These are phyloP conservation scores for Paramyrothecium sp. DNA, from an alignment of 2,329 filamentous ascomycete species.

Conservation along the genomic window DNA sequence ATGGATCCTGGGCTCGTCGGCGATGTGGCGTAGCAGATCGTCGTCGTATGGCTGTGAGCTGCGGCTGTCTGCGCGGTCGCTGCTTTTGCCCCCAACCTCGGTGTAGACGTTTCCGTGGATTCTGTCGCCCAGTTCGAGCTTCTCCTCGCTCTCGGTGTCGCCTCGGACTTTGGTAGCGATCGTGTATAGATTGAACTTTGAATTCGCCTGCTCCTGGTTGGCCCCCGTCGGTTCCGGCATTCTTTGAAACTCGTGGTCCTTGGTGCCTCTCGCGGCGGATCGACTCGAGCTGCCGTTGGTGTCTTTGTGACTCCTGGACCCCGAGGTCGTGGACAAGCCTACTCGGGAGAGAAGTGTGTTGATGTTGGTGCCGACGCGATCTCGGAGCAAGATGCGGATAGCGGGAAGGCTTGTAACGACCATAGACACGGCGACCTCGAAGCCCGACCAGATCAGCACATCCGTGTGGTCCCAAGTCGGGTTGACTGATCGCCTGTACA, in stretches of 20 bases:
- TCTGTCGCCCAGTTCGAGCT: background rate
- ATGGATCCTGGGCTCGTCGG: too few species aligned
- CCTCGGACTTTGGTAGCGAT: background rate
- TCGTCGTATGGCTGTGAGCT: too few species aligned
- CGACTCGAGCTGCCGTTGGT: background rate
- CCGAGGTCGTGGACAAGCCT: background rate
- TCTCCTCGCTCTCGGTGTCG: background rate
- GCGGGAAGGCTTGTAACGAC: background rate
- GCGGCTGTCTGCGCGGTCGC: too few species aligned
- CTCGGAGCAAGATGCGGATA: background rate
- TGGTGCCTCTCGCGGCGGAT: background rate
- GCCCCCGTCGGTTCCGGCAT: background rate
- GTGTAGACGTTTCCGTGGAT: background rate
- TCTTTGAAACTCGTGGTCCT: background rate
- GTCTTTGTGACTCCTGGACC: background rate
- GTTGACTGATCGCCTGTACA: background rate
- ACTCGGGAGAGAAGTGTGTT: background rate
- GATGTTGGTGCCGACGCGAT: background rate
- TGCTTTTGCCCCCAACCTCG: too few species aligned
- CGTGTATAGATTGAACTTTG: background rate
- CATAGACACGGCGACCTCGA: background rate
- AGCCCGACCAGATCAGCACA: background rate
- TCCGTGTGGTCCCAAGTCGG: conserved; percentile 1
- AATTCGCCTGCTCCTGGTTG: background rate
- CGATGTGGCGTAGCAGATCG: too few species aligned